These are phyloP conservation scores for Hyphopichia homilentoma DNA, from an alignment of 805 yeast species.

Conservation along the genomic window DNA sequence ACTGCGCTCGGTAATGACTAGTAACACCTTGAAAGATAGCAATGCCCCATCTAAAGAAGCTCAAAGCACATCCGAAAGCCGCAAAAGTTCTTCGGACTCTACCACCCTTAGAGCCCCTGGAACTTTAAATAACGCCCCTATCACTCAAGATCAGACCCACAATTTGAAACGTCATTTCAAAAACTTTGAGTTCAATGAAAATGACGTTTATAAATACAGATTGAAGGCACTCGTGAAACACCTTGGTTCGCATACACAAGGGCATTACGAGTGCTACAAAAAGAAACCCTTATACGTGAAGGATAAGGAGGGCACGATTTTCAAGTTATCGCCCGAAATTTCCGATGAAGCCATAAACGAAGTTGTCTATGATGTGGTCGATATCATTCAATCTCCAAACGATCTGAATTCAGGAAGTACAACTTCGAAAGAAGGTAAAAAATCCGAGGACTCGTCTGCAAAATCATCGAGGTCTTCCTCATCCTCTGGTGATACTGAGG, in stretches of 20 bases:
- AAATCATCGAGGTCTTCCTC: not conserved
- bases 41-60: constrained; percentile 7
- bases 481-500: constrained; percentile 9
- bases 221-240: constrained; percentile 77
- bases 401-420: constrained; percentile 9
- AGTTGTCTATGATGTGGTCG: constrained; percentile 5
- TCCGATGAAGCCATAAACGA: constrained; percentile 21
- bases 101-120: constrained; percentile 13
- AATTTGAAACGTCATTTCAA: constrained; percentile 33
- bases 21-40: constrained; percentile 6
- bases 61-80: constrained; percentile 6
- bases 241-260: constrained; percentile 81
- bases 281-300: constrained; percentile 64
- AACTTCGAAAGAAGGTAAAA: not conserved
- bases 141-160: constrained; percentile 34
- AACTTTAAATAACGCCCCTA: constrained; percentile 34
- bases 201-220: constrained; percentile 46
- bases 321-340: constrained; percentile 40
- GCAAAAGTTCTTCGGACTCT: constrained; percentile 6
- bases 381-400: constrained; percentile 4
- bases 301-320: constrained; percentile 35
- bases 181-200: constrained; percentile 36
- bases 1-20: constrained; percentile 6
- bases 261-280: constrained; percentile 88
- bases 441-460: not conserved